Evolutionary conservation across 2,329 filamentous ascomycete genomes (phyloP), one percentile per base, ranked within the genome.

Genomic region (Nigrospora sphaerica): DNA sequence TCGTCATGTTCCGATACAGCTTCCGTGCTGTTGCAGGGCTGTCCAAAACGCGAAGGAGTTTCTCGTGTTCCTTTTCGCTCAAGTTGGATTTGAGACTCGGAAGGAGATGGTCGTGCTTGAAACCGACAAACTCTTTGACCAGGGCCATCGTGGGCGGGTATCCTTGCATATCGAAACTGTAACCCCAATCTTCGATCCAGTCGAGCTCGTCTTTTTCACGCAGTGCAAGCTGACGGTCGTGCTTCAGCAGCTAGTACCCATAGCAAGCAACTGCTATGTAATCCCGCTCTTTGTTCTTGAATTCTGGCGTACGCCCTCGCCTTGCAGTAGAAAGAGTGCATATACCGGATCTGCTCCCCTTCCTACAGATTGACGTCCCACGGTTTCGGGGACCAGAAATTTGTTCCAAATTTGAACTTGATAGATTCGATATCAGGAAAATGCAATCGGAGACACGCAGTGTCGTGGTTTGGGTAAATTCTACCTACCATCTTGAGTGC

Each of bases 401-500:
- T 6, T 1, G 36, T 14, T 1, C 37, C 33, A 7, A 47, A 49
- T 4, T 5, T 42, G 16, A 49, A 47, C 45, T 49, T 10, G 11
- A 17, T 6, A 10, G 31, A 28, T 3, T 39, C 32, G 39, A 19
- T 17, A 14, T 33, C 11, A 12, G 17, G 10, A 13, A 23, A 23
- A 23, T 23, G 6, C 4, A 23, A 23, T n/a, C 19, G 19, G 4
- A 23, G 6, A 23, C 6, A 6, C 6, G 19, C 19, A 23, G 6
- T 12, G 11, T 35, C 6, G 1, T 17, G 10, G 12, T 7, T 13
- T 32, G 12, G 32, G 28, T 10, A 14, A 39, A 13, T 18, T 23
- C 19, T 4, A 32, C 34, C 23, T 46, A 46, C 49, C 34, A 52
- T 47, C 32, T 49, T 52, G 42, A 49, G 17, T 4, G 47, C 40